These are phyloP conservation scores for Lindgomyces ingoldianus DNA, from an alignment of 495 filamentous ascomycete species.

Conservation along the genomic window DNA sequence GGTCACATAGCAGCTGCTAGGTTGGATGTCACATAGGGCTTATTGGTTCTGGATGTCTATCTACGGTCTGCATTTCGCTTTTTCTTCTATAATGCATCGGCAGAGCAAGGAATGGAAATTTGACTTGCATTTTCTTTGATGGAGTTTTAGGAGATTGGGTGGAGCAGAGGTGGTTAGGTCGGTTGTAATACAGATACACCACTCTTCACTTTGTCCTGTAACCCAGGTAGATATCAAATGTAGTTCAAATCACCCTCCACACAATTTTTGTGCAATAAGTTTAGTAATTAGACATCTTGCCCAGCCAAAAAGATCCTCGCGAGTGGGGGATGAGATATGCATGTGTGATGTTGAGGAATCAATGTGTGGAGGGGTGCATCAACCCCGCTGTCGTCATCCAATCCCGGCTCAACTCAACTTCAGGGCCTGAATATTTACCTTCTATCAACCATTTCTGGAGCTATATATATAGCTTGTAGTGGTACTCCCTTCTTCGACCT, in stretches of 20 bases:
- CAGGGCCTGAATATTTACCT: not conserved
- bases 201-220: not conserved
- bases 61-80: not conserved
- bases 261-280: too few relatives aligned
- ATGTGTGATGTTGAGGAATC: not conserved
- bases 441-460: not conserved
- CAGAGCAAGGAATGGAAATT: not conserved
- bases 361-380: not conserved
- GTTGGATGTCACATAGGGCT: slow-evolving; percentile 2
- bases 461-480: not conserved
- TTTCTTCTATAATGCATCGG: not conserved
- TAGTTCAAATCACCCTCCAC: too few relatives aligned
- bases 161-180: not conserved
- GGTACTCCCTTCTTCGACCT: not conserved
- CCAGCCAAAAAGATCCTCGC: too few relatives aligned
- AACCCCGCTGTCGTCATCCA: slow-evolving; percentile 23
- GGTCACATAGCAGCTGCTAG: not conserved
- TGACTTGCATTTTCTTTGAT: not conserved
- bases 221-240: too few relatives aligned
- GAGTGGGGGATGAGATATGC: too few relatives aligned
- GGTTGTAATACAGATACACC: not conserved
- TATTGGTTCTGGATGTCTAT: not conserved
- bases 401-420: not conserved
- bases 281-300: too few relatives aligned
- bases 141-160: not conserved